Evolutionary conservation across 1,139 yeast genomes (phyloP), one percentile per base, ranked within the genome.

Genomic region (Geotrichum australiense): DNA sequence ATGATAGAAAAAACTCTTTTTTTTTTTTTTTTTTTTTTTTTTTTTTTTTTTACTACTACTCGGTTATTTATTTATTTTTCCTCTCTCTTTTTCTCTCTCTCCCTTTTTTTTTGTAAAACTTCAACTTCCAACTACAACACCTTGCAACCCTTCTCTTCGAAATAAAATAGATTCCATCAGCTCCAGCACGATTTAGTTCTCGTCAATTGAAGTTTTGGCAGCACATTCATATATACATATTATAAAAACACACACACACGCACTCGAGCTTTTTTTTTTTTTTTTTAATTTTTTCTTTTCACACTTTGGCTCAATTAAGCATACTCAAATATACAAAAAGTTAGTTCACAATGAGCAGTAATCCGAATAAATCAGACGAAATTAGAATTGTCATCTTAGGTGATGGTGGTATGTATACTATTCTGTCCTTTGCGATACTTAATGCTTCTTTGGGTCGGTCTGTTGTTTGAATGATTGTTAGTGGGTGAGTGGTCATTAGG

Each of bases 321-420:
- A 6, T 11, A 15, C 7, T 7, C n/a, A 10, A 5, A 33, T 19
- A 7, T 8, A 33, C 12, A 8, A 15, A 20, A 5, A 32, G n/a
- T n/a, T n/a, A n/a, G 7, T 8, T 29, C 12, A 35, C 15, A 29
- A 34, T 16, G 22, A 26, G 29, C 23, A n/a, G 30, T 23, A 28
- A 22, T 14, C 27, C 22, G 39, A 36, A 28, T 11, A 35, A 28
- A 36, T 32, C 45, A 16, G 41, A 37, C 31, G 41, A 42, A 29
- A 29, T 42, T 19, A 3, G 40, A 33, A 51, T 59, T 33, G 63
- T 57, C 23, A 54, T 59, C 29, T 51, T 59, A 24, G 63, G 63
- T 24, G 63, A 59, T 35, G 63, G 62, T 45, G 63, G 63, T 56
- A 43, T 18, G 57, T 45, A n/a, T 10, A 15, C 12, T n/a, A 28